These are phyloP conservation scores for Corinectria fuckeliana DNA, from an alignment of 2,329 filamentous ascomycete genomes.

Conservation along the genomic window DNA sequence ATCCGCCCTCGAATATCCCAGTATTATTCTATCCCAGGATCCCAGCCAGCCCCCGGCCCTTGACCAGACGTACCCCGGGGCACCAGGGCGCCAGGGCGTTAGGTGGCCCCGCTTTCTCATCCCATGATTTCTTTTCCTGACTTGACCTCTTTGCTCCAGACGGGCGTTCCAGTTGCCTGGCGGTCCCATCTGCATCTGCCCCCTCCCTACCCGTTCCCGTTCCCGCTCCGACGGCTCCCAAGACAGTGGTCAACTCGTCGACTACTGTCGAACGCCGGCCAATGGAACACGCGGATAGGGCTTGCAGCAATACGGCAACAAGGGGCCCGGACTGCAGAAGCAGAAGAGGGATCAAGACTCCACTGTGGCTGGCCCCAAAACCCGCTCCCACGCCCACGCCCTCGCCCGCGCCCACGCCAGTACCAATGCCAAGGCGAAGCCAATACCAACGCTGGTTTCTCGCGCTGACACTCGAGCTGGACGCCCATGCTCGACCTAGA, in stretches of 20 bases:
- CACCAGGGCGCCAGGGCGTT: constrained; percentile 18
- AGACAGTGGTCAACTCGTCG: constrained; percentile 9
- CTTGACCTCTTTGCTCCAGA: neutral
- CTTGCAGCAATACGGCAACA: constrained; percentile 13
- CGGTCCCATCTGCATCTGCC: constrained; percentile 8
- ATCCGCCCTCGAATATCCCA: constrained; percentile 22
- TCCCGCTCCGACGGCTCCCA: constrained; percentile 7
- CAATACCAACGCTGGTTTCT: constrained; percentile 7
- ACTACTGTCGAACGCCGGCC: constrained; percentile 15
- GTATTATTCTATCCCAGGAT: no score
- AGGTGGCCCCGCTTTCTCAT: constrained; percentile 18
- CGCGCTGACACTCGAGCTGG: neutral
- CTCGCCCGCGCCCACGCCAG: neutral
- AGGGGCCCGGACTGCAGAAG: constrained; percentile 11
- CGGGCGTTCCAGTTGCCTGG: constrained; percentile 10
- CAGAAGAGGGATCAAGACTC: constrained; percentile 15
- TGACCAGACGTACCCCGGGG: constrained; percentile 27
- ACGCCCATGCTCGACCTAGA: constrained; percentile 6
- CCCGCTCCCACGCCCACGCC: constrained; percentile 23
- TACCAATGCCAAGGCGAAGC: constrained; percentile 17
- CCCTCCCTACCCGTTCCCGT: constrained; percentile 11
- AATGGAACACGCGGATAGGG: no score
- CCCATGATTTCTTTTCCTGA: constrained; percentile 15
- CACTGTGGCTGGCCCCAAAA: constrained; percentile 19
- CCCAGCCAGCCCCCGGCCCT: constrained; percentile 23